Evolutionary conservation across 1,139 yeast genomes (phyloP), one percentile per base, ranked within the genome.

Genomic region (Blastobotrys malaysiensis): DNA sequence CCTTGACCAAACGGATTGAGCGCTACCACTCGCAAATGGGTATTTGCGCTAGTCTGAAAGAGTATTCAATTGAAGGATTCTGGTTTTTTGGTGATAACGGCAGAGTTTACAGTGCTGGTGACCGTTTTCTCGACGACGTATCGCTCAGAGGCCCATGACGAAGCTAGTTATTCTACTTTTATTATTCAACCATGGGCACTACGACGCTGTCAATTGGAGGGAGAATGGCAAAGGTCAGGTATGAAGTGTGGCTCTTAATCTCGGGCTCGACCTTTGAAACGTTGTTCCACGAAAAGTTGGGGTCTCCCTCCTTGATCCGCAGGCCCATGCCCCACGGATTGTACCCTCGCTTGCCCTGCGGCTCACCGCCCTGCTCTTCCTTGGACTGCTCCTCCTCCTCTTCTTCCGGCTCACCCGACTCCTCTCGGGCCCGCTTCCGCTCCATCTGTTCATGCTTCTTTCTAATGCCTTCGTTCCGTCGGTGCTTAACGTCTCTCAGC

Each of bases 301-400:
- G 81, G 64, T 93, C 97, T 51, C 99, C 99, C 71, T 91, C 97
- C 63, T 78, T 81, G 45, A 95, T 78, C 62, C 96, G 79, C 26
- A 79, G 77, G 5, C 93, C 91, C 65, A 83, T 86, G 5, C 98
- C 98, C 74, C 93, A 91, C 3, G 98, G 98, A 69, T 93, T 93
- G 70, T 77, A 90, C 18, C 88, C 88, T 51, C 81, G 75, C 70
- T 67, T 77, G 66, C 57, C 63, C 50, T 49, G 51, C 44, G 48
- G 58, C 55, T 63, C 61, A 46, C 52, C 19, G 6, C 45, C 24
- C 20, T 61, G 63, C 16, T 55, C 54, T 16, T 53, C 57, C 7
- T 31, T 7, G 47, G 53, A n/a, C 9, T 45, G 31, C 20, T 22
- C 52, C 11, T 51, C 49, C 43, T 63, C 65, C 26, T 61, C 63